Evolutionary conservation across 345 rosid genomes (phyloP).

Genomic region (Aquilaria sinensis): DNA sequence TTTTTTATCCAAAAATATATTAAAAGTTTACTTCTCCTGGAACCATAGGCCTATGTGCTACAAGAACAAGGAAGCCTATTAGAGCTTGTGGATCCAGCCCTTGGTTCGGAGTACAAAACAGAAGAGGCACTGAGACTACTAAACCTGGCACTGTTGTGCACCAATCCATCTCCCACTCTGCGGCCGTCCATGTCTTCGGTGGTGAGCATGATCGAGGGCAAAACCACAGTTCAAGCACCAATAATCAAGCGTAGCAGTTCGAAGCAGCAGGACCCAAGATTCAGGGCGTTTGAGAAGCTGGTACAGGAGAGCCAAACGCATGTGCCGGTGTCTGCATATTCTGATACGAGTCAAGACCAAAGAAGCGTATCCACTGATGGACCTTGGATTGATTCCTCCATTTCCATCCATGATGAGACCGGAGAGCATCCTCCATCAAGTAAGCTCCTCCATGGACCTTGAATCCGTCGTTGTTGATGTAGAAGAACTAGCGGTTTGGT

Average conservation of each 20-base stretch:
- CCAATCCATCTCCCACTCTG: conserved; percentile 83
- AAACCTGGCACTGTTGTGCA: conserved; percentile 70
- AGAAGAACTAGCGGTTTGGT: too few relatives aligned
- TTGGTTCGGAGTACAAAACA: conserved; percentile 46
- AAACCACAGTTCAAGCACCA: conserved; percentile 61
- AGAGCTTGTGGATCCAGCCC: conserved; percentile 71
- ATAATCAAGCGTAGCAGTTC: conserved; percentile 45
- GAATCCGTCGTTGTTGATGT: neutral
- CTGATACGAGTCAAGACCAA: conserved; percentile 36
- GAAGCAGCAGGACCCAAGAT: conserved; percentile 47
- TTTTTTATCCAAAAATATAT: neutral
- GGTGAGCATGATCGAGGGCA: conserved; percentile 80
- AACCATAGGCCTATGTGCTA: conserved; percentile 68
- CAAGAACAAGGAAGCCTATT: conserved; percentile 93
- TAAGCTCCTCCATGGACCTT: conserved; percentile 22
- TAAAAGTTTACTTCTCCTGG: neutral
- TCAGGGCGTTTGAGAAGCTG: conserved; percentile 67
- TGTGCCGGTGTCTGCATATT: conserved; percentile 20
- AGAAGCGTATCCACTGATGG: conserved; percentile 49
- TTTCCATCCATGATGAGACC: conserved; percentile 32
- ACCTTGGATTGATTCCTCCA: conserved; percentile 58
- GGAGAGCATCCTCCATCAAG: conserved; percentile 21
- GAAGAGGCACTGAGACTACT: conserved; percentile 66
- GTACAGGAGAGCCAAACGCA: conserved; percentile 59
- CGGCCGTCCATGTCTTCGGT: conserved; percentile 88